Percentiles rank a stretch among this genome's conserved stretches.
Conservation (phyloP, 2,329 filamentous ascomycete species). For the Macrophomina pseudophaseolina region DNA sequence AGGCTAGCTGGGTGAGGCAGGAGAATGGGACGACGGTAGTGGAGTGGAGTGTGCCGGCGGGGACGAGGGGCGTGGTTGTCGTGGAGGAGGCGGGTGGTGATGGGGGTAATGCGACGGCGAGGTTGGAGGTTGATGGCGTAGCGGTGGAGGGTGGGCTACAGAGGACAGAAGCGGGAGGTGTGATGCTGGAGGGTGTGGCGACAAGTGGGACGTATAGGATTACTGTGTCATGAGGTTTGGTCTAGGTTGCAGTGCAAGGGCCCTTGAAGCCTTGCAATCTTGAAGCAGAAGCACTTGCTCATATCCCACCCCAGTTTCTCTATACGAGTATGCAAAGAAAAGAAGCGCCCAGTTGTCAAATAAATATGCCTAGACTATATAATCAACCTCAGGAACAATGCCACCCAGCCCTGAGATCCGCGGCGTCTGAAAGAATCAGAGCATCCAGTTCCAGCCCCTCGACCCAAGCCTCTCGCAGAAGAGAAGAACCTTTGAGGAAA, state of each 20-base stretch:
- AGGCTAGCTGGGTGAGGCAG: constrained; percentile 39
- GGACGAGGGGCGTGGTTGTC: background rate
- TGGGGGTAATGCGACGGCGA: background rate
- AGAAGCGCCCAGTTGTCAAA: too few species aligned
- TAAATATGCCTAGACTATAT: too few species aligned
- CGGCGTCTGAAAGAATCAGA: background rate
- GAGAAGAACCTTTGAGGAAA: background rate
- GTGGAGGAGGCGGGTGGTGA: background rate
- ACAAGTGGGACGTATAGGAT: constrained; percentile 5
- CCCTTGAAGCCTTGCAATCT: too few species aligned
- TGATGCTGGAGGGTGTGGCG: constrained; percentile 5
- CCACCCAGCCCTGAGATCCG: background rate
- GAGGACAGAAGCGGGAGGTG: background rate
- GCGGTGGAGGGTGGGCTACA: background rate
- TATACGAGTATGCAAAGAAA: too few species aligned
- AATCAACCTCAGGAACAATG: background rate
- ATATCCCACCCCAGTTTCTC: too few species aligned
- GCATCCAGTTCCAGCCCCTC: background rate
- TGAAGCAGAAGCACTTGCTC: too few species aligned
- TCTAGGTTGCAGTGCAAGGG: too few species aligned
- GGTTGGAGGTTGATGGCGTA: background rate
- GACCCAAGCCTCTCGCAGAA: background rate
- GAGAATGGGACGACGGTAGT: constrained; percentile 21
- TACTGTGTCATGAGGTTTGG: background rate
- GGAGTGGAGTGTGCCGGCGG: constrained; percentile 32